A percentile compares a stretch with the other conserved stretches of the same genome.
phyloP scores from a whole-genome alignment of 371 early-diverging fungal genomes.

The Mortierella polycephala region DNA sequence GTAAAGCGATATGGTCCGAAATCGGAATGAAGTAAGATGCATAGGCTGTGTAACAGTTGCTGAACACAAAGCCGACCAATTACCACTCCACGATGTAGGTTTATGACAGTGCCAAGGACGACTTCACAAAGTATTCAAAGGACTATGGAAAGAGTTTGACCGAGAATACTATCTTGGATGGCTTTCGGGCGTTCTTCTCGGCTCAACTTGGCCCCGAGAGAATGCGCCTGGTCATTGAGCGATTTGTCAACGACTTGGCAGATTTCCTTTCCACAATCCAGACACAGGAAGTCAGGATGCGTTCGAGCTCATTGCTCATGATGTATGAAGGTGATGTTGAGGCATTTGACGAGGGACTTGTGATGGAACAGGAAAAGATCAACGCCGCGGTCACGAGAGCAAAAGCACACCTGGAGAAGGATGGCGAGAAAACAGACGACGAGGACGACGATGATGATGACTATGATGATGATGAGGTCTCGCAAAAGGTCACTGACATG shows the following conservation, averaged over 20 bases:
- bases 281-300: constrained; percentile 65
- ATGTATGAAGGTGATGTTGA: constrained; percentile 76
- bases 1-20: constrained; percentile 55
- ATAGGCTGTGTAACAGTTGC: too few species aligned
- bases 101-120: constrained; percentile 54
- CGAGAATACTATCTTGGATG: constrained; percentile 57
- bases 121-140: constrained; percentile 59
- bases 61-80: too few species aligned
- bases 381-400: constrained; percentile 30
- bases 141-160: constrained; percentile 59
- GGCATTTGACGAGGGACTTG: constrained; percentile 57
- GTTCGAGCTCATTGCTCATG: constrained; percentile 74
- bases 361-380: constrained; percentile 47
- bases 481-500: constrained; percentile 61
- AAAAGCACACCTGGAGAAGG: constrained; percentile 24
- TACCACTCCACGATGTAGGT: constrained; percentile 37
- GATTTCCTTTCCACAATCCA: constrained; percentile 63
- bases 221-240: constrained; percentile 68
- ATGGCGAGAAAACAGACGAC: constrained; percentile 57
- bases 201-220: constrained; percentile 56
- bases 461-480: constrained; percentile 60
- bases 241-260: constrained; percentile 66
- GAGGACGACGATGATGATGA: constrained; percentile 54
- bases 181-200: constrained; percentile 61
- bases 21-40: background rate